These are phyloP conservation scores for Vishniacozyma victoriae DNA, from an alignment of 768 basidiomycete genomes.

Conservation along the genomic window DNA sequence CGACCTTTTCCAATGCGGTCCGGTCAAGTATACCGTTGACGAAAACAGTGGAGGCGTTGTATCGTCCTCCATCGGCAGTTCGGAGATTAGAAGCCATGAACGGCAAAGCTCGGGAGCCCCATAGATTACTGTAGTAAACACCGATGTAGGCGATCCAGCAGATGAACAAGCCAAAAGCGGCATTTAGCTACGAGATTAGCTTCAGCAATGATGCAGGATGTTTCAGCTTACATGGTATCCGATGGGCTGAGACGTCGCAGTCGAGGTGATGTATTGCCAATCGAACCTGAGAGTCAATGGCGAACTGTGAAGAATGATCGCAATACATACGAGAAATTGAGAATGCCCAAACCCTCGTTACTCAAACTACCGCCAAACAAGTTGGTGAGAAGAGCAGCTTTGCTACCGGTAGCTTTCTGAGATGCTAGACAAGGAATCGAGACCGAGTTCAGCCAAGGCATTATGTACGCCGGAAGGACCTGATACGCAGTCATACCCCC, in stretches of 20 bases:
- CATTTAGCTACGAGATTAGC: no score
- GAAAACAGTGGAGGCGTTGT: constrained; percentile 57
- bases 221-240: constrained; percentile 50
- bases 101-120: constrained; percentile 57
- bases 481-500: not conserved
- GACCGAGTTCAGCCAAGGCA: not conserved
- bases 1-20: constrained; percentile 55
- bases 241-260: not conserved
- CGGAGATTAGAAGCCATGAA: constrained; percentile 61
- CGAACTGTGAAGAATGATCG: no score
- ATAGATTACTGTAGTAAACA: constrained; percentile 61
- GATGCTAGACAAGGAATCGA: not conserved
- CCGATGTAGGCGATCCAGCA: constrained; percentile 56
- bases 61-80: constrained; percentile 55
- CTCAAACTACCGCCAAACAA: not conserved
- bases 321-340: not conserved
- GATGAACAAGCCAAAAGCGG: constrained; percentile 56
- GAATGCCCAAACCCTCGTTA: constrained; percentile 1
- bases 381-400: not conserved
- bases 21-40: constrained; percentile 55
- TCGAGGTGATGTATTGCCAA: not conserved
- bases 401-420: not conserved
- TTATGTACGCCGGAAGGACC: not conserved
- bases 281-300: no score
- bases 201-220: no score